These are phyloP conservation scores for Pseudonitzschia pungens DNA, from an alignment of 108 stramenopile genomes.

Conservation along the genomic window DNA sequence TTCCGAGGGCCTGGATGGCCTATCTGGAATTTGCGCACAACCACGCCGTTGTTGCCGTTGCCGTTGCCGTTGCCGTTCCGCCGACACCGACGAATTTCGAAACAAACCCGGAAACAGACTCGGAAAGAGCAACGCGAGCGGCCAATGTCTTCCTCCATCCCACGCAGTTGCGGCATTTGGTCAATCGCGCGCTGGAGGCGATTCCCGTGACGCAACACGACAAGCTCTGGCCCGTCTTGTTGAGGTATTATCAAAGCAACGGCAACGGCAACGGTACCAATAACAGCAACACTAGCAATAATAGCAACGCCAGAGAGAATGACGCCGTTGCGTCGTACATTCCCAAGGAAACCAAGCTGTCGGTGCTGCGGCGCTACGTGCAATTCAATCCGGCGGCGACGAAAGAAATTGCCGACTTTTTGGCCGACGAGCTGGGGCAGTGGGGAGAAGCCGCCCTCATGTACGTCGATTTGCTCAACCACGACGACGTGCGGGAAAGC, in stretches of 20 bases:
- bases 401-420: slow-evolving; percentile 53
- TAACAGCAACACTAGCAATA: background rate
- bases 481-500: slow-evolving; percentile 34
- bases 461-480: slow-evolving; percentile 85
- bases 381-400: slow-evolving; percentile 38
- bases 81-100: too few species aligned
- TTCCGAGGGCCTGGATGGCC: slow-evolving; percentile 92
- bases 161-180: slow-evolving; percentile 66
- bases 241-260: slow-evolving; percentile 35
- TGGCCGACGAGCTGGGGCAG: slow-evolving; percentile 34
- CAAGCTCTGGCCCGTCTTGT: slow-evolving; percentile 79
- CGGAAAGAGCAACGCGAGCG: too few species aligned
- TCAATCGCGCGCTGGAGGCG: slow-evolving; percentile 89
- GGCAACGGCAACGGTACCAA: background rate
- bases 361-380: slow-evolving; percentile 51
- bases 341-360: slow-evolving; percentile 43
- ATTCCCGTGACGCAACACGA: slow-evolving; percentile 94
- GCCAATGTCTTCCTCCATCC: slow-evolving; percentile 13
- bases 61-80: too few species aligned
- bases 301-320: background rate
- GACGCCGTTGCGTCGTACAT: slow-evolving; percentile 15
- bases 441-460: slow-evolving; percentile 88
- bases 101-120: too few species aligned
- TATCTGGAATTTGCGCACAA: slow-evolving; percentile 58
- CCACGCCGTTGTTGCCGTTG: too few species aligned